Conservation (phyloP, 495 filamentous ascomycete genomes). For the Xylaria sp. region DNA sequence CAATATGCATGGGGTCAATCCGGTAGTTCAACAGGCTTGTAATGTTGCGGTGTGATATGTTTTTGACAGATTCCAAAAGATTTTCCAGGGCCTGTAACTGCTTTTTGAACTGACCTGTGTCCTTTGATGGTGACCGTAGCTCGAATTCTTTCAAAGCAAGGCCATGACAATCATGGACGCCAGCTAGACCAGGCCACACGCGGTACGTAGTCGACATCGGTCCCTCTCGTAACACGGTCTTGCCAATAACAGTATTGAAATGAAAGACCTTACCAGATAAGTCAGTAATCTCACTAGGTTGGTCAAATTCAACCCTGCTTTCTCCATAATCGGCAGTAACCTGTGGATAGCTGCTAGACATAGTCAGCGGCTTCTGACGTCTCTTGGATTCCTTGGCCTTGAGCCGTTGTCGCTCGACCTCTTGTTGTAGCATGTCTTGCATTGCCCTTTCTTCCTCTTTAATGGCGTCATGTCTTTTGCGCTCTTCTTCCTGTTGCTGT, state of each 20-base stretch:
- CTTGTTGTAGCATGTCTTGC: constrained; percentile 77
- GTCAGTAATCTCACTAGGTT: constrained; percentile 67
- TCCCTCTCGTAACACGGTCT: constrained; percentile 62
- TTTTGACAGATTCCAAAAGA: constrained; percentile 74
- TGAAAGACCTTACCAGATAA: constrained; percentile 59
- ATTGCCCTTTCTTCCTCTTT: constrained; percentile 79
- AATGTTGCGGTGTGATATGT: constrained; percentile 77
- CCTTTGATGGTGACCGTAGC: constrained; percentile 61
- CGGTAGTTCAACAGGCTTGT: constrained; percentile 82
- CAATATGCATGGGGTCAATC: constrained; percentile 60
- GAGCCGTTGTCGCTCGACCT: constrained; percentile 68
- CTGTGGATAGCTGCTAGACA: constrained; percentile 29
- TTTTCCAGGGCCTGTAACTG: constrained; percentile 70
- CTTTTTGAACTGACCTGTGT: constrained; percentile 66
- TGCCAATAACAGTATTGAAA: constrained; percentile 71
- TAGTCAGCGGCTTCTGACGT: constrained; percentile 49
- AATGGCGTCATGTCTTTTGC: constrained; percentile 61
- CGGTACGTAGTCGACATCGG: constrained; percentile 67
- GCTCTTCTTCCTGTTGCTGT: constrained; percentile 56
- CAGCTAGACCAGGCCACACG: constrained; percentile 67
- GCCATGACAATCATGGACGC: constrained; percentile 58
- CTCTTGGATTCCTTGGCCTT: constrained; percentile 60
- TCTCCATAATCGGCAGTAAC: constrained; percentile 31
- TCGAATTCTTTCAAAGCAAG: constrained; percentile 75
- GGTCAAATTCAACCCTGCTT: constrained; percentile 69